These are phyloP conservation scores for Crithidia bombi DNA, from an alignment of 208 protist genomes.

Conservation along the genomic window DNA sequence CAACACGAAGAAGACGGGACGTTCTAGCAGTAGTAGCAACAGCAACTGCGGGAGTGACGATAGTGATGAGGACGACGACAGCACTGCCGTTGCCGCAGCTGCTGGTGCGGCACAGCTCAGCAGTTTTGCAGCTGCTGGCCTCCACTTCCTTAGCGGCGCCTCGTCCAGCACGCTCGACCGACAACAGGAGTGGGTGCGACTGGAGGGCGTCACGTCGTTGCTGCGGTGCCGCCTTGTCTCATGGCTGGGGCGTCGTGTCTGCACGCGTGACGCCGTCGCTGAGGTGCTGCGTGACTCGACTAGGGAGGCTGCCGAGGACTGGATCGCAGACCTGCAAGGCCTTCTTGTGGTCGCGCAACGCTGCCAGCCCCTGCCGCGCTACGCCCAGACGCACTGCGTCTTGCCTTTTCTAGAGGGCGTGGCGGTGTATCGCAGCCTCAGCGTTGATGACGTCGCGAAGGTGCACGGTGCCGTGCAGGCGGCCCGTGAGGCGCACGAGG, in stretches of 20 bases:
- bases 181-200: constrained; percentile 49
- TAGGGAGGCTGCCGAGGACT: constrained; percentile 22
- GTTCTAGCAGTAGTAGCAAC: neutral
- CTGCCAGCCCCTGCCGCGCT: constrained; percentile 62
- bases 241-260: constrained; percentile 33
- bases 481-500: constrained; percentile 65
- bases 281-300: constrained; percentile 7
- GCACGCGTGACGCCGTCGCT: constrained; percentile 30
- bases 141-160: constrained; percentile 63
- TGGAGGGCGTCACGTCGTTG: constrained; percentile 66
- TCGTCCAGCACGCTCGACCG: constrained; percentile 40
- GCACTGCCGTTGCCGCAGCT: neutral
- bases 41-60: constrained; percentile 21
- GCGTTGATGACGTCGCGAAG: neutral
- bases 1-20: neutral
- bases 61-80: constrained; percentile 17
- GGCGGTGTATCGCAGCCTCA: constrained; percentile 32
- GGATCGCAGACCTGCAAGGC: constrained; percentile 45
- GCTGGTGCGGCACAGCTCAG: neutral
- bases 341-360: constrained; percentile 37
- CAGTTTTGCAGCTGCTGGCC: constrained; percentile 63
- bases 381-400: constrained; percentile 41
- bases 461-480: constrained; percentile 27
- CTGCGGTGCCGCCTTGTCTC: constrained; percentile 52
- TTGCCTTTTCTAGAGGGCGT: constrained; percentile 70